A percentile compares a stretch with the other conserved stretches of the same genome.
These are phyloP conservation scores for Plasmodium coatneyi DNA, from an alignment of 169 alveolate species.

Conservation along the genomic window DNA sequence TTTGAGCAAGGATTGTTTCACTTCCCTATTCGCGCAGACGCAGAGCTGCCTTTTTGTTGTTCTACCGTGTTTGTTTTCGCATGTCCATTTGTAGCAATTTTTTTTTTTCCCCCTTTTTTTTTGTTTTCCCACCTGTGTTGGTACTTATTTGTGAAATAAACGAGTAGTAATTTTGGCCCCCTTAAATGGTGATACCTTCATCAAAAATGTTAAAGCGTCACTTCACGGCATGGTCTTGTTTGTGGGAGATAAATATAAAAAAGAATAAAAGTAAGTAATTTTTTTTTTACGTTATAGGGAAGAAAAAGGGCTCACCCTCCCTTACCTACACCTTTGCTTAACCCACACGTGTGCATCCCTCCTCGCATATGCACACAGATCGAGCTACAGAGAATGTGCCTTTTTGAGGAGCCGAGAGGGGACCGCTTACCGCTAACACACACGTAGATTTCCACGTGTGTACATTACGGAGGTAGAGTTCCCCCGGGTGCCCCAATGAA, in stretches of 20 bases:
- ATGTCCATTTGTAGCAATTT: too few species aligned
- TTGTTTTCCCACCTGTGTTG: neutral
- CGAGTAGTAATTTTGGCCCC: neutral
- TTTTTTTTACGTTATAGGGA: neutral
- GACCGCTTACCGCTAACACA: neutral
- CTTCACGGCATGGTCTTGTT: neutral
- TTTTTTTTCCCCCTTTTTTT: neutral
- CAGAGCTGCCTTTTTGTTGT: neutral
- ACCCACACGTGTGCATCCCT: neutral
- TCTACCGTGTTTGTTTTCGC: neutral
- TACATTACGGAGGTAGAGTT: neutral
- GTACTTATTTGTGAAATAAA: neutral
- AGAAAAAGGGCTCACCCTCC: neutral
- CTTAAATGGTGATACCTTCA: neutral
- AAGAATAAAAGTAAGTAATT: neutral
- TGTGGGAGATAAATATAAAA: neutral
- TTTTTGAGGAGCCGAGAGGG: neutral
- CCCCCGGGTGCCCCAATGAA: neutral
- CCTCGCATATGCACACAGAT: neutral
- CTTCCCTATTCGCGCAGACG: neutral
- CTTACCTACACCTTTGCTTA: neutral
- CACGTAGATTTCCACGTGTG: neutral
- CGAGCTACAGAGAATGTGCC: neutral
- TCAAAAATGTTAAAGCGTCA: neutral
- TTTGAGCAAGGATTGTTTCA: neutral